phyloP scores from a whole-genome alignment of 1,284 basidiomycete species.

The Macrocystidia cucumis region DNA sequence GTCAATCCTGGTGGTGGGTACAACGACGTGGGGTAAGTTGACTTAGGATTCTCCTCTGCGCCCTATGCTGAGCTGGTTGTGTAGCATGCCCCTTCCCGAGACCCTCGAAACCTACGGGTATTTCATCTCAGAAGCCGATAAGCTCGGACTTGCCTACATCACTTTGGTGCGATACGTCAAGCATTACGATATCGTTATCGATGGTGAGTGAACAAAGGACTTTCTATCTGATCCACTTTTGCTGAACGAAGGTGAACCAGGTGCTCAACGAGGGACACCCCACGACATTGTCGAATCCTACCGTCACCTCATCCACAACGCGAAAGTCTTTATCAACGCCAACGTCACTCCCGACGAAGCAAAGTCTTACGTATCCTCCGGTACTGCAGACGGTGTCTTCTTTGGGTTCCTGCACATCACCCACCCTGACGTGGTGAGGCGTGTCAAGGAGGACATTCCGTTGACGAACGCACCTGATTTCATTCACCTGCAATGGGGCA shows the following conservation, averaged over 20 bases:
- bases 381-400: slow-evolving; percentile 22
- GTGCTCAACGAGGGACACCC: slow-evolving; percentile 17
- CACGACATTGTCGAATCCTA: slow-evolving; percentile 29
- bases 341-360: slow-evolving; percentile 27
- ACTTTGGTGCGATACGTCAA: slow-evolving; percentile 23
- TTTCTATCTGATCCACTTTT: background rate
- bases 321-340: slow-evolving; percentile 24
- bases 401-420: slow-evolving; percentile 25
- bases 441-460: slow-evolving; percentile 22
- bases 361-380: slow-evolving; percentile 17
- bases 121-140: slow-evolving; percentile 29
- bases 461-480: slow-evolving; percentile 22
- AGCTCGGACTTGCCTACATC: slow-evolving; percentile 28
- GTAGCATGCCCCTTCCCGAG: slow-evolving; percentile 35
- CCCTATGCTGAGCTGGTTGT: background rate
- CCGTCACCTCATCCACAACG: slow-evolving; percentile 23
- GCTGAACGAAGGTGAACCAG: no score
- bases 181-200: slow-evolving; percentile 17
- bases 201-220: slow-evolving; percentile 23
- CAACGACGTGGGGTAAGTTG: slow-evolving; percentile 34
- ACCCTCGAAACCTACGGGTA: slow-evolving; percentile 31
- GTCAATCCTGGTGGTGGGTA: slow-evolving; percentile 40
- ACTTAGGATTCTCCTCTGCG: background rate
- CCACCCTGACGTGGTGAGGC: slow-evolving; percentile 27
- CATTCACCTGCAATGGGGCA: slow-evolving; percentile 18